Conservation (phyloP, 345 rosid genomes). For the Acer negundo region DNA sequence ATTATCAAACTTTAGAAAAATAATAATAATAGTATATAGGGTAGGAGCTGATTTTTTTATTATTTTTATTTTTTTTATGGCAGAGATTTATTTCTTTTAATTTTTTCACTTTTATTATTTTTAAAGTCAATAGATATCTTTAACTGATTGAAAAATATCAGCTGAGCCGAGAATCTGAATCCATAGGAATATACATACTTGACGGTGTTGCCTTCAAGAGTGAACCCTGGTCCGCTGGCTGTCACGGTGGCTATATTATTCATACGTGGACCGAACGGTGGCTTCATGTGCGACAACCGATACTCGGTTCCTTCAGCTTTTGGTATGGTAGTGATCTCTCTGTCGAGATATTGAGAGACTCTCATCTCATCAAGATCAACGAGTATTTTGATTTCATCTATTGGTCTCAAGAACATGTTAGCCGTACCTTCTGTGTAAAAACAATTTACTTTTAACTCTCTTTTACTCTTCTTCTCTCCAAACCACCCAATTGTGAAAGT, state of each 20-base stretch:
- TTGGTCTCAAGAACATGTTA: conserved; percentile 26
- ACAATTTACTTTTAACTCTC: conserved; percentile 23
- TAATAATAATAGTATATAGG: too few species aligned
- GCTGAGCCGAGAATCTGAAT: too few species aligned
- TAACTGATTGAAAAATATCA: too few species aligned
- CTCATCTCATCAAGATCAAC: conserved; percentile 33
- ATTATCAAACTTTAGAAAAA: too few species aligned
- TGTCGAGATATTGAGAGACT: conserved; percentile 22
- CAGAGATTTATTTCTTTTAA: too few species aligned
- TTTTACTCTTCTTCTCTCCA: conserved; percentile 7
- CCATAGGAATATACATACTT: conserved; percentile 1
- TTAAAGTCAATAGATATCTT: too few species aligned
- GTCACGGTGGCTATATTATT: conserved; percentile 18
- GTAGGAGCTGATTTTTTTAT: too few species aligned
- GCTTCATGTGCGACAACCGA: conserved; percentile 15
- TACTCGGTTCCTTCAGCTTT: conserved; percentile 33
- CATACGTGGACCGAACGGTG: conserved; percentile 28
- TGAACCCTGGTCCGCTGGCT: conserved; percentile 17
- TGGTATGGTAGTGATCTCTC: conserved; percentile 17
- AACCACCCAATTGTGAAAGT: conserved; percentile 18
- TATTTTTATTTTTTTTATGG: too few species aligned
- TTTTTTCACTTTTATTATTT: too few species aligned
- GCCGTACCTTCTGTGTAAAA: conserved; percentile 19
- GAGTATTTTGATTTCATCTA: conserved; percentile 28
- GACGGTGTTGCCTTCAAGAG: conserved; percentile 24